These are phyloP conservation scores for Mucor sp. DNA, from an alignment of 371 early-diverging fungal genomes.

Conservation along the genomic window DNA sequence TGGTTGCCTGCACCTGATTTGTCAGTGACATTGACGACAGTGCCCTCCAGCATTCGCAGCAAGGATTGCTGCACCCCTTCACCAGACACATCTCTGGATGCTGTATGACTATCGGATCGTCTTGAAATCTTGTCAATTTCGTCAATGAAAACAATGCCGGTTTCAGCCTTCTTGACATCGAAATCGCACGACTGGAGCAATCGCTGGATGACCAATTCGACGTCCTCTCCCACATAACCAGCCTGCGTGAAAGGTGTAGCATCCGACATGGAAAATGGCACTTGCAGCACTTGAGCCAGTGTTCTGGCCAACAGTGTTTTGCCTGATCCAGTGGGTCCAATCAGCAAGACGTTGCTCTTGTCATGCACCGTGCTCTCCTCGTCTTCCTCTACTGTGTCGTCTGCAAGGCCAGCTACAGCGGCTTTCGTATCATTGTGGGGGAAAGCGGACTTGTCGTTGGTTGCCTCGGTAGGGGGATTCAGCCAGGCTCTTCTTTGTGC, in stretches of 20 bases:
- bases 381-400: conserved; percentile 4
- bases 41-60: conserved; percentile 89
- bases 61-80: conserved; percentile 93
- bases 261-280: conserved; percentile 93
- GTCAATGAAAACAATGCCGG: conserved; percentile 92
- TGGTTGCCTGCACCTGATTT: conserved; percentile 64
- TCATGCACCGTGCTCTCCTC: conserved; percentile 65
- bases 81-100: conserved; percentile 90
- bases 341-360: conserved; percentile 86
- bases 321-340: conserved; percentile 85
- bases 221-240: conserved; percentile 95
- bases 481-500: conserved; percentile 36
- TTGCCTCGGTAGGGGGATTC: conserved; percentile 36
- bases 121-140: conserved; percentile 91
- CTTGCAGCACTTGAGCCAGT: conserved; percentile 82
- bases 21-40: conserved; percentile 82
- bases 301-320: conserved; percentile 88
- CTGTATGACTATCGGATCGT: conserved; percentile 72
- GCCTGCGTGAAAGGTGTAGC: conserved; percentile 93
- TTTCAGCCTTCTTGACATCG: conserved; percentile 84
- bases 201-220: conserved; percentile 85
- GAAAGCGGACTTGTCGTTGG: background rate
- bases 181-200: conserved; percentile 87
- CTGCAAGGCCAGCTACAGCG: background rate
- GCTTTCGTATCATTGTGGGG: background rate